Base-by-base conservation (phyloP, 2,329 filamentous ascomycete species). In the Exophiala spinifera region DNA sequence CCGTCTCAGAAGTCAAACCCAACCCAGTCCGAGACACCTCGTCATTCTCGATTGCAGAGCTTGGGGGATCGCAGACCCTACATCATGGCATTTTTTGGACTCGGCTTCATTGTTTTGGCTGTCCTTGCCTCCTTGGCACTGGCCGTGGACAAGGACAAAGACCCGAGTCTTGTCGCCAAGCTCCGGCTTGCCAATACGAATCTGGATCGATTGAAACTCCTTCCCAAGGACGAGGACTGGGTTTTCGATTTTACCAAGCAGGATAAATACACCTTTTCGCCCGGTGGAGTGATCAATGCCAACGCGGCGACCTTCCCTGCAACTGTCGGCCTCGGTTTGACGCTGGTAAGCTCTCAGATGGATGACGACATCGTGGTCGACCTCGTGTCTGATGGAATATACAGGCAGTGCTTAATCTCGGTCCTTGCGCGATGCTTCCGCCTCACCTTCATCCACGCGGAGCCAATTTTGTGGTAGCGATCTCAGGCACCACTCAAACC, bases 261-360 rank as follows among this genome's bases (percentile, higher is more conserved):
- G 49, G 60, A 64, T 11, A 67, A 69, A 61, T 74, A 76, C 62
- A 75, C 68, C 33, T 73, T 73, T 56, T 56, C 60, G 4, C 76
- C 75, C 1, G 78, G 78, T 10, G 71, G 72, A 13, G 78, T 81
- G 23, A 70, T 76, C 58, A 80, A 77, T 60, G 77, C 78, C 59
- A 78, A 79, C 57, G 74, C 74, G 11, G 76, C 76, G n/a, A 79
- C 75, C 20, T 79, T 79, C 59, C 77, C 77, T 4, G 75, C 76
- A n/a, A 67, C 75, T 1, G 70, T 71, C 13, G 73, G 72, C 17
- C 70, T 76, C 25, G 75, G 75, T 34, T 74, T 80, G 67, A 79
- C 75, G 11, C 63, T 77, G 64, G 64, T 59, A 55, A 48, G 56
- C 25, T 17, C 11, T 20, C n/a, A 7, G 19, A 42, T 42, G 20